phyloP scores from a whole-genome alignment of 495 filamentous ascomycete species.

The Polyplosphaeria fusca region DNA sequence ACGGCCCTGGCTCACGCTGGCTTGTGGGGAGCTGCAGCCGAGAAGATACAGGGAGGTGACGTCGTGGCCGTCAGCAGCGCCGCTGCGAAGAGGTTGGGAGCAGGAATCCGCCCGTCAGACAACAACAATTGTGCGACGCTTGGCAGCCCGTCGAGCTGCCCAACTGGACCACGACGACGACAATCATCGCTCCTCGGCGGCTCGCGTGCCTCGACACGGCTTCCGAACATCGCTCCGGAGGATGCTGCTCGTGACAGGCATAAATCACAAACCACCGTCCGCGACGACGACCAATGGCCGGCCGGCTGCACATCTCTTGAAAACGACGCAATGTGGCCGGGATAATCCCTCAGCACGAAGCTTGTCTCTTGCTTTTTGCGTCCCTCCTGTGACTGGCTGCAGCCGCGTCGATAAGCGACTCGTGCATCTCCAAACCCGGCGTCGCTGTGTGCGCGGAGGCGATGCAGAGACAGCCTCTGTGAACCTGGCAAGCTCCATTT shows the following conservation, averaged over 20 bases:
- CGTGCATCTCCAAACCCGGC: conserved; percentile 10
- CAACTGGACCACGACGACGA: neutral
- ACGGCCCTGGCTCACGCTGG: conserved; percentile 25
- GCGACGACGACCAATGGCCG: neutral
- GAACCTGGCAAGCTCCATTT: neutral
- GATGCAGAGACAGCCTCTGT: neutral
- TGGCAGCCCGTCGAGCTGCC: neutral
- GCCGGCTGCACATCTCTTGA: neutral
- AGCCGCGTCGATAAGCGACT: conserved; percentile 29
- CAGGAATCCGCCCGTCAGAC: neutral
- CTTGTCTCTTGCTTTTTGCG: conserved; percentile 24
- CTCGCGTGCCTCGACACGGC: neutral
- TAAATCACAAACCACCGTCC: conserved; percentile 15
- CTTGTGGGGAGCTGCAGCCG: conserved; percentile 13
- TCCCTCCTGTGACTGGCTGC: conserved; percentile 10
- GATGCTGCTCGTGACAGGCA: conserved; percentile 3
- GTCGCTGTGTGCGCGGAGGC: neutral
- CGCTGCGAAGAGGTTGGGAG: neutral
- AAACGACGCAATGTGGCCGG: conserved; percentile 5
- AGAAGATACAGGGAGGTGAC: neutral
- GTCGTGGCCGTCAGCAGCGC: neutral
- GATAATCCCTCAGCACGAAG: conserved; percentile 6
- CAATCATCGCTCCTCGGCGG: conserved; percentile 4
- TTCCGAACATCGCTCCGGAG: conserved; percentile 2
- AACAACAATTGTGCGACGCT: neutral